phyloP scores from a whole-genome alignment of 768 basidiomycete species.

The Coprinopsis sp. region DNA sequence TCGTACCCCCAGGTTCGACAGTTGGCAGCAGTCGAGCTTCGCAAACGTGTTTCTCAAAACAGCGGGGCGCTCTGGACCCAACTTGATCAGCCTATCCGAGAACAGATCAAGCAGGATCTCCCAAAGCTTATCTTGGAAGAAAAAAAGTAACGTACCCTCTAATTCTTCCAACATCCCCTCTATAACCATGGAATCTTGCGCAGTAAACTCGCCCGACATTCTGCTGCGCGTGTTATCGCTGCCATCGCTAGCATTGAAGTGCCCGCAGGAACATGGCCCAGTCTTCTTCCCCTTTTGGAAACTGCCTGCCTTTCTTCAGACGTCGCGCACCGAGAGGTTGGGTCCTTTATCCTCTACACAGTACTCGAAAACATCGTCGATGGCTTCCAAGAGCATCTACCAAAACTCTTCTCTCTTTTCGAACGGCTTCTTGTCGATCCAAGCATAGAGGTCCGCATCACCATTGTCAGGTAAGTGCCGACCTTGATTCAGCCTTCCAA shows the following conservation, averaged over 20 bases:
- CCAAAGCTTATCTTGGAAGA: slow-evolving; percentile 77
- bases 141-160: slow-evolving; percentile 50
- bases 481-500: background rate
- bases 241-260: slow-evolving; percentile 90
- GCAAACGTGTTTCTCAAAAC: slow-evolving; percentile 83
- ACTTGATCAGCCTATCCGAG: slow-evolving; percentile 61
- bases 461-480: slow-evolving; percentile 65
- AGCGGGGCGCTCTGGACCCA: slow-evolving; percentile 81
- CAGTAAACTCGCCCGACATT: slow-evolving; percentile 89
- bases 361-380: slow-evolving; percentile 90
- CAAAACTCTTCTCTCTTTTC: slow-evolving; percentile 78
- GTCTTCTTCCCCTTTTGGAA: slow-evolving; percentile 84
- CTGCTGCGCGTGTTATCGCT: slow-evolving; percentile 87
- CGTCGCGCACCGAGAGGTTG: slow-evolving; percentile 84
- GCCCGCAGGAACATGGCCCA: slow-evolving; percentile 72
- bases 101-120: slow-evolving; percentile 80
- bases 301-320: slow-evolving; percentile 65
- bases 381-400: slow-evolving; percentile 74
- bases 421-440: slow-evolving; percentile 68
- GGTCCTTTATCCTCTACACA: slow-evolving; percentile 83
- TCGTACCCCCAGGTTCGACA: slow-evolving; percentile 72
- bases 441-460: slow-evolving; percentile 86
- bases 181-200: slow-evolving; percentile 14
- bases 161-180: slow-evolving; percentile 6
- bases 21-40: slow-evolving; percentile 92